Base-by-base conservation (phyloP, 441 rosid genomes). In the Populus hybrid region DNA sequence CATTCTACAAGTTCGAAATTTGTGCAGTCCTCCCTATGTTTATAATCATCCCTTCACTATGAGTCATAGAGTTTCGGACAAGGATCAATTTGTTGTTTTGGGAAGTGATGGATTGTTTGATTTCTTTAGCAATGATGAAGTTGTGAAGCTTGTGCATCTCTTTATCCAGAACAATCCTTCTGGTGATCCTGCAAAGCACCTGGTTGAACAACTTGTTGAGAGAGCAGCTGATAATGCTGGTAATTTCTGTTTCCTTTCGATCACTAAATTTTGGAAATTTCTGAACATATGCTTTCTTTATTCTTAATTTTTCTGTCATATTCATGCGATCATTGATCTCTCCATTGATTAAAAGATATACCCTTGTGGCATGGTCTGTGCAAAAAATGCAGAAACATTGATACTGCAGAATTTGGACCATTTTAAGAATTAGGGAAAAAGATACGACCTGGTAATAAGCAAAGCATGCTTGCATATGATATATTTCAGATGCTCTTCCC, bases 111-210 rank as follows among this genome's bases (percentile, higher is more conserved):
- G 97, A 26, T 78, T 93, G 7, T 93, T 89, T 12, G 95, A 93
- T 84, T 93, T 90, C 86, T 93, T 89, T 81, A 90, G 84, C 84
- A 91, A 91, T 26, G 88, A 88, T 66, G 94, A 93, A 79, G 90
- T 90, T 0, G 90, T 91, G 20, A 70, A 80, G 74, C 86, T 90
- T 2, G 92, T 90, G 30, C 86, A 84, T 76, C 80, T 76, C 21
- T 93, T 79, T 75, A 86, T 90, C 64, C 82, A 80, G 66, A 82
- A 69, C 68, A 81, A 86, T 75, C 93, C 93, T 23, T 85, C 64
- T 7, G 92, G 93, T 69, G 97, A 93, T 87, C 97, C 97, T 0
- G 95, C 97, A 35, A 91, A 93, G 87, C 85, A 80, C 84, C 84
- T 93, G 28, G 76, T 93, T 16, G 92, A 89, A 75, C 87, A 89